Evolutionary conservation across 2,329 filamentous ascomycete species (phyloP), one percentile per base, ranked within the genome.

Genomic region (Paracamarosporium sp.): DNA sequence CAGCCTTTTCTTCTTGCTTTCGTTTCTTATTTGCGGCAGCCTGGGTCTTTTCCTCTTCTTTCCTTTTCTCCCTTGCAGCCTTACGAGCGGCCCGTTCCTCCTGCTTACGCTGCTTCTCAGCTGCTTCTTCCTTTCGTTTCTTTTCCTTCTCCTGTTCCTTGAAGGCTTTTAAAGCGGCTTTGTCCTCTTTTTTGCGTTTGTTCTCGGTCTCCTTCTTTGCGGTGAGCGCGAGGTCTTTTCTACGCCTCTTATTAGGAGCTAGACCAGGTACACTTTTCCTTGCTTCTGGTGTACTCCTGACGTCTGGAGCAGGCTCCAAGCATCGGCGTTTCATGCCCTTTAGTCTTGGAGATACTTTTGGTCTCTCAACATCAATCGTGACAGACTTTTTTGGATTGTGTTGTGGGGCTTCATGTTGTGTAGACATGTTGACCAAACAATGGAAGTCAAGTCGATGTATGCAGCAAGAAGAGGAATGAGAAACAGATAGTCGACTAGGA

Each of bases 191-290:
- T 15, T 43, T 22, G n/a, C 12, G 11, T 15, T 43, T 6, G 15
- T 31, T 12, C 35, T 2, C 13, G 6, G 38, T 17, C 5, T 47
- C n/a, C 7, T 61, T 45, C 13, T 50, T 46, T 40, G 56, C 38
- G 13, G 53, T 45, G 1, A 41, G 40, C 17, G 33, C 35, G 28
- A 45, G 50, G 2, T 55, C 48, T 33, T 53, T 52, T 13, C 36
- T 53, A 35, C 56, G 46, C 30, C 55, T 61, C 47, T 63, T 64
- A 8, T 41, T 20, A 20, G 30, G 41, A 5, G 22, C 31, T 27
- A 36, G 13, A 33, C 22, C 22, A 12, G 22, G 22, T 1, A 17
- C 28, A 24, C 17, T 15, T 15, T 47, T 6, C 28, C 13, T 24
- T n/a, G 20, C 27, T 2, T 45, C 15, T 6, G 44, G 15, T 33